Percentiles rank a stretch among this genome's conserved stretches.
These are phyloP conservation scores for Globisporangium spinosum DNA, from an alignment of 352 stramenopile genomes.

Conservation along the genomic window DNA sequence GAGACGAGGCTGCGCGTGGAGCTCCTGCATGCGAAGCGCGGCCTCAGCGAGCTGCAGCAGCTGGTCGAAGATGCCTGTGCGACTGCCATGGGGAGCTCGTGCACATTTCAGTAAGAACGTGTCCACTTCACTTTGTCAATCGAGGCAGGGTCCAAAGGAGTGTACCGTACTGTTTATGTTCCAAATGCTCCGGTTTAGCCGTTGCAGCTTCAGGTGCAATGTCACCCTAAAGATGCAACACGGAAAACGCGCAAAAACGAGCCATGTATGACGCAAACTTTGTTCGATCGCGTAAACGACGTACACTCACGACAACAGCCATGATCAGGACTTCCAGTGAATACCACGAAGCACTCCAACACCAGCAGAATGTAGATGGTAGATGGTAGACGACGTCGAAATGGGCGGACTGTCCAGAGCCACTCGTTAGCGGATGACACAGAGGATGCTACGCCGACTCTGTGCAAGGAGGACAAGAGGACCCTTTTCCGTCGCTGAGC, in stretches of 20 bases:
- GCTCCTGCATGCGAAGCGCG: conserved; percentile 10
- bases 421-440: neutral
- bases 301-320: neutral
- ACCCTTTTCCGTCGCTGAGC: neutral
- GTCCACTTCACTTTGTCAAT: too few relatives aligned
- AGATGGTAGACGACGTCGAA: neutral
- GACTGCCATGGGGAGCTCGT: conserved; percentile 34
- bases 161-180: neutral
- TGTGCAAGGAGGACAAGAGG: neutral
- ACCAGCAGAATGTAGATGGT: too few relatives aligned
- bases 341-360: neutral
- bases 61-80: conserved; percentile 42
- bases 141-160: too few relatives aligned
- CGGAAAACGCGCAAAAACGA: neutral
- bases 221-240: neutral
- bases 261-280: neutral
- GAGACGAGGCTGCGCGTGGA: conserved; percentile 3
- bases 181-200: neutral
- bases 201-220: neutral
- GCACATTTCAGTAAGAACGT: conserved; percentile 27
- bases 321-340: too few relatives aligned
- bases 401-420: neutral
- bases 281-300: neutral
- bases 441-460: neutral
- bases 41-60: conserved; percentile 31